Evolutionary conservation across 257 asterid genomes (phyloP).

Genomic region (Ophiorrhiza pumila): DNA sequence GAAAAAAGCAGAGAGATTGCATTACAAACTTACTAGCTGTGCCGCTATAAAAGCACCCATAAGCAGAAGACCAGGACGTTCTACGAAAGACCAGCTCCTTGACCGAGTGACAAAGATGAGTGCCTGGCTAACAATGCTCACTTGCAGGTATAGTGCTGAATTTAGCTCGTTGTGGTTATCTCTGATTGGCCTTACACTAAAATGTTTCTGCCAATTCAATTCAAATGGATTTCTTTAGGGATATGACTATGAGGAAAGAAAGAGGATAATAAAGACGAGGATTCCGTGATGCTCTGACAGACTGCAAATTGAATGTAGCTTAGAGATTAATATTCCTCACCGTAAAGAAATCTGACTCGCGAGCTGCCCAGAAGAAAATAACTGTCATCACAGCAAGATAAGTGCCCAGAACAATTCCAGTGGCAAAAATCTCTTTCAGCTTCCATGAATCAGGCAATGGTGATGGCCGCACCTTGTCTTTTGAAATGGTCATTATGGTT

Average conservation of each 20-base stretch:
- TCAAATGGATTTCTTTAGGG: background rate
- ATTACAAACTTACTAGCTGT: conserved; percentile 38
- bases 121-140: conserved; percentile 58
- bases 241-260: background rate
- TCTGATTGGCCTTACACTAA: conserved; percentile 40
- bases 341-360: conserved; percentile 39
- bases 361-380: conserved; percentile 47
- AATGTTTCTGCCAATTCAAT: conserved; percentile 30
- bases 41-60: conserved; percentile 39
- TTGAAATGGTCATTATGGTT: conserved; percentile 62
- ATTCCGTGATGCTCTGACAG: background rate
- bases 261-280: background rate
- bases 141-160: conserved; percentile 54
- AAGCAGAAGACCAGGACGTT: conserved; percentile 57
- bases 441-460: conserved; percentile 67
- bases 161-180: conserved; percentile 29
- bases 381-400: conserved; percentile 61
- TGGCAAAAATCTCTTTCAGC: conserved; percentile 49
- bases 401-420: conserved; percentile 55
- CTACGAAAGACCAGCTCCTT: conserved; percentile 52
- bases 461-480: conserved; percentile 55
- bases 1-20: background rate
- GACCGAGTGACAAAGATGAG: conserved; percentile 61
- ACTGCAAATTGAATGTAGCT: background rate
- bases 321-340: conserved; percentile 25